These are phyloP conservation scores for Lantana camara DNA, from an alignment of 257 asterid genomes.

Conservation along the genomic window DNA sequence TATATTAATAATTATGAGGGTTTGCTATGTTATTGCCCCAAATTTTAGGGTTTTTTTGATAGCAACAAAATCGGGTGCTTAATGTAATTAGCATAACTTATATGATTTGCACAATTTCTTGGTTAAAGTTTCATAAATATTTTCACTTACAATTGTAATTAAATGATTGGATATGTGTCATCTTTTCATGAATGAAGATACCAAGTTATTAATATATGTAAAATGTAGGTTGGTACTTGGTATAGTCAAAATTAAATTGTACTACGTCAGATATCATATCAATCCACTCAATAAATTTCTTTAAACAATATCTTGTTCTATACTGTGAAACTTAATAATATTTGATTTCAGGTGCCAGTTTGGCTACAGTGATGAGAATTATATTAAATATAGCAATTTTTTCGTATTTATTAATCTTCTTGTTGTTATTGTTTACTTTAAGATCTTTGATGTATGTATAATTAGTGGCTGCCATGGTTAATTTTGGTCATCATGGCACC, in stretches of 20 bases:
- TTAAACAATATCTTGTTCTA: background rate
- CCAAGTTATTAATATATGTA: too few species aligned
- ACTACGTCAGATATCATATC: background rate
- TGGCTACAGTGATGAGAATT: conserved; percentile 31
- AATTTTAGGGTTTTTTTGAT: too few species aligned
- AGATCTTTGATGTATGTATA: background rate
- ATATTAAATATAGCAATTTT: conserved; percentile 15
- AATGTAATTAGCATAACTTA: too few species aligned
- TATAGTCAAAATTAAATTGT: background rate
- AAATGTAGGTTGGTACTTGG: background rate
- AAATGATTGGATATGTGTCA: too few species aligned
- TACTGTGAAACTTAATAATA: conserved; percentile 8
- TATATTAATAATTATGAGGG: too few species aligned
- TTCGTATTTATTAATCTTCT: conserved; percentile 27
- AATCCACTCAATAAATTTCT: conserved; percentile 10
- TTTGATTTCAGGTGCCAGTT: conserved; percentile 42
- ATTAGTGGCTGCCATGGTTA: conserved; percentile 41
- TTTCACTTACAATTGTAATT: too few species aligned
- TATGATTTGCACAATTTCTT: background rate
- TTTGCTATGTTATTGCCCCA: too few species aligned
- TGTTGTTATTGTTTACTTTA: conserved; percentile 28
- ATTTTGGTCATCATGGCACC: conserved; percentile 13
- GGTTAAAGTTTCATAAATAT: too few species aligned
- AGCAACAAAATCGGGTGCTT: too few species aligned
- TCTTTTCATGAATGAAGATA: background rate